These are phyloP conservation scores for Aquanectria penicillioides DNA, from an alignment of 2,329 filamentous ascomycete genomes.

Conservation along the genomic window DNA sequence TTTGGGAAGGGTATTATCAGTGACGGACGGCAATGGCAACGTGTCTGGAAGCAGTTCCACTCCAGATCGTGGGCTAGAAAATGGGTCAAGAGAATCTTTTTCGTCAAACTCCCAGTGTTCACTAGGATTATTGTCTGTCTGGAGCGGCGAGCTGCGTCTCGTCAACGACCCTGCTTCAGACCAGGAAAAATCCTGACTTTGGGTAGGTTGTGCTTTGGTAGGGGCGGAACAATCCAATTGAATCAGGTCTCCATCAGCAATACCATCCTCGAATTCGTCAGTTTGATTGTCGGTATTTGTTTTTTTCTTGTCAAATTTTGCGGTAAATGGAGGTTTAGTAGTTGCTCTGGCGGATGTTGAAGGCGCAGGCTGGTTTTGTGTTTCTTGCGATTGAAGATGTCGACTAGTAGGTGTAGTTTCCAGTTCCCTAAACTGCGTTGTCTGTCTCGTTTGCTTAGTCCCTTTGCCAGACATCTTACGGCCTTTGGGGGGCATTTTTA, in stretches of 20 bases:
- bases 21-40: slow-evolving; percentile 40
- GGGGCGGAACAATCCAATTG: slow-evolving; percentile 16
- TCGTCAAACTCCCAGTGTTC: slow-evolving; percentile 39
- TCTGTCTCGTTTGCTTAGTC: slow-evolving; percentile 21
- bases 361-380: neutral
- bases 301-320: neutral
- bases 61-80: slow-evolving; percentile 42
- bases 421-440: slow-evolving; percentile 42
- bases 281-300: neutral
- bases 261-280: slow-evolving; percentile 34
- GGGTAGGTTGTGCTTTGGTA: neutral
- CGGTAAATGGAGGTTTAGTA: neutral
- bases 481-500: slow-evolving; percentile 28
- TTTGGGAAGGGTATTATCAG: neutral
- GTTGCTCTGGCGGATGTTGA: neutral
- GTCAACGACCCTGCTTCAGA: slow-evolving; percentile 43
- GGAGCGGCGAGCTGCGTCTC: slow-evolving; percentile 44
- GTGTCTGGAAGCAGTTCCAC: slow-evolving; percentile 44
- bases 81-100: slow-evolving; percentile 30
- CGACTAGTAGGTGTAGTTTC: slow-evolving; percentile 48
- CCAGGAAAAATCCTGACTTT: slow-evolving; percentile 36
- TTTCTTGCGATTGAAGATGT: slow-evolving; percentile 30
- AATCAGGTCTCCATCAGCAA: slow-evolving; percentile 40
- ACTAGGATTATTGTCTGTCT: slow-evolving; percentile 17
- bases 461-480: slow-evolving; percentile 30